phyloP scores from a whole-genome alignment of 192 early-diverging fungal genomes.

The Podila horticola region DNA sequence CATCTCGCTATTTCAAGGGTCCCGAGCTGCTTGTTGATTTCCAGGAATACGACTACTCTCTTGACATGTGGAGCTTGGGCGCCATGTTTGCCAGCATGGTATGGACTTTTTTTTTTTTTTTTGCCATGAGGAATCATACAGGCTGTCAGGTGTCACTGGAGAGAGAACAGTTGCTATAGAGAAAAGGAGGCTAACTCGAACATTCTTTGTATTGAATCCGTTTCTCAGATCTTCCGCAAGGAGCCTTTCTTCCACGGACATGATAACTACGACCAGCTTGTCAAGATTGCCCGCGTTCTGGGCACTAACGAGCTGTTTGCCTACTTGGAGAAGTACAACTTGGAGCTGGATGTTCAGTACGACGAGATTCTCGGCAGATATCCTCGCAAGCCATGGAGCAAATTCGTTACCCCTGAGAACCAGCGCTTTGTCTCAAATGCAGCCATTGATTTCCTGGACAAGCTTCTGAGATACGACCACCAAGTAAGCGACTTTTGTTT shows the following conservation, averaged over 20 bases:
- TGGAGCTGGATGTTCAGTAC: constrained; percentile 90
- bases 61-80: constrained; percentile 99
- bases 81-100: constrained; percentile 99
- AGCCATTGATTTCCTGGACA: constrained; percentile 92
- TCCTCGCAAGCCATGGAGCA: constrained; percentile 88
- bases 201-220: too few species aligned
- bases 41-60: constrained; percentile 98
- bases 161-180: too few species aligned
- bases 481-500: constrained; percentile 42
- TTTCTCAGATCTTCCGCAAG: constrained; percentile 91
- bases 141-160: too few species aligned
- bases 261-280: constrained; percentile 99
- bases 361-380: constrained; percentile 95
- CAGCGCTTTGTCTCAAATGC: constrained; percentile 87
- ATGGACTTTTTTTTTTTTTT: constrained; percentile 24
- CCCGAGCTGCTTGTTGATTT: constrained; percentile 99
- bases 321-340: constrained; percentile 96
- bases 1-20: constrained; percentile 98
- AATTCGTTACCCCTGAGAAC: constrained; percentile 89
- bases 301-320: constrained; percentile 95
- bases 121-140: background rate
- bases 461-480: constrained; percentile 92
- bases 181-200: too few species aligned
- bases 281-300: constrained; percentile 97
- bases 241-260: constrained; percentile 99